Base-by-base conservation (phyloP, 371 early-diverging fungal genomes). In the Basidiobolus heterosporus region DNA sequence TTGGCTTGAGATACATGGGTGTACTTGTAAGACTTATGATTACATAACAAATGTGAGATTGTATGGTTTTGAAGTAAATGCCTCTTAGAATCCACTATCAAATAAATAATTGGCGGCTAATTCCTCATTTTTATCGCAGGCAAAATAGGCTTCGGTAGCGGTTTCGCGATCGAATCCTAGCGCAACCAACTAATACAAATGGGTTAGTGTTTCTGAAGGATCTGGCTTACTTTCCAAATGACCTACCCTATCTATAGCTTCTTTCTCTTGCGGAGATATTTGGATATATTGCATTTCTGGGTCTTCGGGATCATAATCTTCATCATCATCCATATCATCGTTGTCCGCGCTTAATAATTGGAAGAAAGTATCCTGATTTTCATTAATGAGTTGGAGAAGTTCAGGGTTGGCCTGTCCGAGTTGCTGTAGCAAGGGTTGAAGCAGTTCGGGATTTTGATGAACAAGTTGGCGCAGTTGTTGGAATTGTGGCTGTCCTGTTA, bases 101-200 rank as follows among this genome's bases (percentile, higher is more conserved):
- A 94, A 90, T 61, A 96, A 58, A 59, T 84, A 95, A 62, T 94
- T 94, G 30, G 95, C 97, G 1, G 97, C 90, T 54, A 92, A 57
- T 59, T 93, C 87, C 72, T 97, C 97, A 63, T 95, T 88, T 64
- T 89, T 91, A 53, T 97, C 97, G 59, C 97, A 97, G 8, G 91
- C 91, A 59, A 97, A 74, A 65, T 75, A 97, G 20, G 95, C 97
- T 66, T 92, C 90, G 50, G 91, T 75, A 19, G 77, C 97, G 13
- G 62, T 47, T 43, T 63, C 67, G 37, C 88, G 70, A 45, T 76
- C 78, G 59, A 97, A 95, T 9, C 97, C 97, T 37, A 95, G 66
- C n/a, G 68, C 85, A 53, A 72, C 77, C 59, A 96, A 65, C 81
- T 84, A 65, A 2, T 17, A 47, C 5, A 51, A 24, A 36, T 19